Evolutionary conservation across 2,329 filamentous ascomycete genomes (phyloP).

Genomic region (Corynespora cassiicola): DNA sequence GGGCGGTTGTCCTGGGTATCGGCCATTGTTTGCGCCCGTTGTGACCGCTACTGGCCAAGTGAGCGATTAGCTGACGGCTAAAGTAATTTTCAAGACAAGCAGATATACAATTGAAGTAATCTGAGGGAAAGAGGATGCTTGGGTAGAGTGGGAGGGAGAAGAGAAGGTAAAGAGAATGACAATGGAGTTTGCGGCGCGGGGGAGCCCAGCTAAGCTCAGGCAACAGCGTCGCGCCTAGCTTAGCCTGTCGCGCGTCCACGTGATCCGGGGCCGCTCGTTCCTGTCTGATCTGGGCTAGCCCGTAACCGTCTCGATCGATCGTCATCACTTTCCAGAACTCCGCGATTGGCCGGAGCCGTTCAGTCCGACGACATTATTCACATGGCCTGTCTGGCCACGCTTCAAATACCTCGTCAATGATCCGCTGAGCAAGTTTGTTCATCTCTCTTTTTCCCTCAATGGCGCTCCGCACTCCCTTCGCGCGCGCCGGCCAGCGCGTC

Average conservation of each 20-base stretch:
- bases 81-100: background rate
- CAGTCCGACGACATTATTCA: conserved; percentile 27
- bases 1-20: conserved; percentile 35
- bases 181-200: conserved; percentile 9
- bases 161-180: conserved; percentile 3
- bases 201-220: conserved; percentile 16
- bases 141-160: background rate
- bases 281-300: background rate
- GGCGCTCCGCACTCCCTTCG: conserved; percentile 44
- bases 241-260: conserved; percentile 29
- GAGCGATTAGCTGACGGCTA: background rate
- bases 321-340: conserved; percentile 20
- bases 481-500: conserved; percentile 40
- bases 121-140: background rate
- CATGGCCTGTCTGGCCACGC: conserved; percentile 22
- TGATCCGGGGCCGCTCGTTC: conserved; percentile 9
- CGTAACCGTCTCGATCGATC: conserved; percentile 31
- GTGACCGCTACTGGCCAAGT: too few species aligned
- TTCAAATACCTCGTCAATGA: conserved; percentile 12
- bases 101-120: too few species aligned
- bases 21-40: conserved; percentile 44
- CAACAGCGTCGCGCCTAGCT: conserved; percentile 32
- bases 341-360: conserved; percentile 34
- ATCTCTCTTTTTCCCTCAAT: conserved; percentile 43
- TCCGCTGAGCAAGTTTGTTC: conserved; percentile 4